A percentile compares a stretch with the other conserved stretches of the same genome.
Evolutionary conservation across 768 basidiomycete species (phyloP).

Genomic region (Rossbeevera mucosa): DNA sequence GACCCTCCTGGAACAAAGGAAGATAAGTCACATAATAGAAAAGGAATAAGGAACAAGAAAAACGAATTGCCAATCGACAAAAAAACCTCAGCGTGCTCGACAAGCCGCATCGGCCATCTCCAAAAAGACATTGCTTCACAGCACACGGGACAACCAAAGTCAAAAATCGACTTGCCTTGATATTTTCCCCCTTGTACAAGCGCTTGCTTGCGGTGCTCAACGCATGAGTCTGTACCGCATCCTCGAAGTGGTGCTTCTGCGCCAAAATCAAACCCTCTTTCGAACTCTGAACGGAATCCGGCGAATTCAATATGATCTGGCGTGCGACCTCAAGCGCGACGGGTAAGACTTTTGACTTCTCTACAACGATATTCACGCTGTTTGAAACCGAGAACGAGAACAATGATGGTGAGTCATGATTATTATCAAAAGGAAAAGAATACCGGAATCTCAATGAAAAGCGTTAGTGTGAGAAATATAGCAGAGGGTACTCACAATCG

Average conservation of each 20-base stretch:
- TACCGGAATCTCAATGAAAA: not conserved
- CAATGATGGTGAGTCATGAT: constrained; percentile 5
- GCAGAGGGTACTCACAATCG: constrained; percentile 68
- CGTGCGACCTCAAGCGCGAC: constrained; percentile 61
- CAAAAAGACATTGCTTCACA: too few species aligned
- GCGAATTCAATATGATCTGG: constrained; percentile 60
- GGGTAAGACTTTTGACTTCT: constrained; percentile 45
- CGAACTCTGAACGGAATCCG: constrained; percentile 73
- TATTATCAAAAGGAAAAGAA: constrained; percentile 8
- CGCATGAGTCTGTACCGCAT: constrained; percentile 44
- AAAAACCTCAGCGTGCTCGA: not conserved
- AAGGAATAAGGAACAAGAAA: not conserved
- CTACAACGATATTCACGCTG: constrained; percentile 71
- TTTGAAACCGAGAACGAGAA: not conserved
- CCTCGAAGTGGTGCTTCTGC: constrained; percentile 48
- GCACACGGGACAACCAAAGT: not conserved
- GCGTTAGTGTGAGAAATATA: not conserved
- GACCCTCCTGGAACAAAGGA: constrained; percentile 51
- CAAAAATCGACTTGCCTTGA: constrained; percentile 47
- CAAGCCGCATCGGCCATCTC: not conserved
- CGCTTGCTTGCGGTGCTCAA: constrained; percentile 46
- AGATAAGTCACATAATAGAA: constrained; percentile 10
- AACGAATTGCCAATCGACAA: not conserved
- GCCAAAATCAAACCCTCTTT: constrained; percentile 64
- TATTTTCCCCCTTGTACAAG: constrained; percentile 59